A percentile compares a stretch with the other conserved stretches of the same genome.
Evolutionary conservation across 495 filamentous ascomycete genomes (phyloP).

Genomic region (Filosporella fistucella): DNA sequence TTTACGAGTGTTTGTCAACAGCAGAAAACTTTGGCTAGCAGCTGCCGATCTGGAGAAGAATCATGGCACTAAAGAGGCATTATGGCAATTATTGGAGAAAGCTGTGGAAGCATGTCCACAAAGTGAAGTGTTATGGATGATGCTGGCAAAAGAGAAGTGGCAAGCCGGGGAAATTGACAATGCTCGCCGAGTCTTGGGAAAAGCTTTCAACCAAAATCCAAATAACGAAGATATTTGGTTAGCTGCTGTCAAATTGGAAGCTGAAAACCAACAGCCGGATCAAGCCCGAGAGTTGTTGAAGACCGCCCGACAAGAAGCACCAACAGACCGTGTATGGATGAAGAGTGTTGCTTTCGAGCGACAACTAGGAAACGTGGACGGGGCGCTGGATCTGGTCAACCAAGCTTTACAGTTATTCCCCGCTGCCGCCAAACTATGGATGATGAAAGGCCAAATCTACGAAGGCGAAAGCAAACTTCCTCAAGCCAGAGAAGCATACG

Average conservation of each 20-base stretch:
- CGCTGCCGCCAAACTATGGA: slow-evolving; percentile 83
- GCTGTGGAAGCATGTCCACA: slow-evolving; percentile 90
- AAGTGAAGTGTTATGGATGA: slow-evolving; percentile 90
- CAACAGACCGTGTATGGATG: slow-evolving; percentile 95
- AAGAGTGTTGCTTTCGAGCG: slow-evolving; percentile 91
- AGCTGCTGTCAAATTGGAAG: slow-evolving; percentile 90
- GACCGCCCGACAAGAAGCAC: slow-evolving; percentile 77
- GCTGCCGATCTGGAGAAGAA: slow-evolving; percentile 88
- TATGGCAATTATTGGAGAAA: slow-evolving; percentile 84
- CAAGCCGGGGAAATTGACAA: slow-evolving; percentile 79
- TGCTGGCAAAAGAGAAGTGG: slow-evolving; percentile 92
- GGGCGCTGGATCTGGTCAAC: slow-evolving; percentile 79
- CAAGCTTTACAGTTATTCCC: slow-evolving; percentile 88
- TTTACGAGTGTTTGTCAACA: slow-evolving; percentile 79
- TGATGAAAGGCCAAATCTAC: slow-evolving; percentile 99
- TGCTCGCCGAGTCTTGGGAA: slow-evolving; percentile 74
- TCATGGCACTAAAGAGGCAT: slow-evolving; percentile 78
- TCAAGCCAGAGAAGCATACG: slow-evolving; percentile 88
- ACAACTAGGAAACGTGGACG: slow-evolving; percentile 70
- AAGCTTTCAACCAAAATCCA: slow-evolving; percentile 87
- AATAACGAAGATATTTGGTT: slow-evolving; percentile 98
- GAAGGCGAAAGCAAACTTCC: slow-evolving; percentile 69
- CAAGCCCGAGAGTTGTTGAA: slow-evolving; percentile 76
- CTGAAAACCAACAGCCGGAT: slow-evolving; percentile 74
- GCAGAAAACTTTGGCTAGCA: slow-evolving; percentile 78